Base-by-base conservation (phyloP, 306 rosid species). In the Inga laurina region DNA sequence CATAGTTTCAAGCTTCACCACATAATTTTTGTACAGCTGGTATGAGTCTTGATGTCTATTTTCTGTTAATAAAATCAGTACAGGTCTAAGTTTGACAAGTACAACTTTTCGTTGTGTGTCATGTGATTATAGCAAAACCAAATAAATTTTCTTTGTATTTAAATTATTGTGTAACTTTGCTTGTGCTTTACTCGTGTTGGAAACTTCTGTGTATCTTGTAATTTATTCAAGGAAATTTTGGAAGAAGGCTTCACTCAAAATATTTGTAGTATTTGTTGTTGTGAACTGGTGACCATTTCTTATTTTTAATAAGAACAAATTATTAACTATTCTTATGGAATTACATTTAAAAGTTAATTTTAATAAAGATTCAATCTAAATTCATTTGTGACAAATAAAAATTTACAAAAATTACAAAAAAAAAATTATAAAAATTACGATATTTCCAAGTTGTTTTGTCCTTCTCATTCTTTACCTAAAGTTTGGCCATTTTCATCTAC, bases 51-150 rank as follows among this genome's bases (percentile, higher is more conserved):
- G 15, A 24, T 61, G 67, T 61, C 3, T 24, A 22, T 62, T 62
- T 62, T 62, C 18, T 62, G 37, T 11, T 62, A 24, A 62, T 27
- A 62, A 27, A 62, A 62, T 62, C 19, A 62, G 18, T 61, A 61
- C 67, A 62, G 37, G 37, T 70, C 52, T 70, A 70, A 70, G 32
- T 41, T 61, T 61, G 51, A 41, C 6, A 70, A 4, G 34, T 43
- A 72, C 76, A 72, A 72, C 76, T 44, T 18, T 72, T 72, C 22
- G 76, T 72, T 57, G 65, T n/a, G 35, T 72, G 52, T 70, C 51
- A 21, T 10, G 14, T 61, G 15, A 37, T 10, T 1, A 43, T 9
- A 43, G 15, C 27, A 16, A 43, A 61, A 10, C 35, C 67, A 22
- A n/a, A 56, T 56, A 39, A 39, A 39, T 39, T 7, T 22, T 3